Base-by-base conservation (phyloP, 2,329 filamentous ascomycete species). In the Cytospora piceae region DNA sequence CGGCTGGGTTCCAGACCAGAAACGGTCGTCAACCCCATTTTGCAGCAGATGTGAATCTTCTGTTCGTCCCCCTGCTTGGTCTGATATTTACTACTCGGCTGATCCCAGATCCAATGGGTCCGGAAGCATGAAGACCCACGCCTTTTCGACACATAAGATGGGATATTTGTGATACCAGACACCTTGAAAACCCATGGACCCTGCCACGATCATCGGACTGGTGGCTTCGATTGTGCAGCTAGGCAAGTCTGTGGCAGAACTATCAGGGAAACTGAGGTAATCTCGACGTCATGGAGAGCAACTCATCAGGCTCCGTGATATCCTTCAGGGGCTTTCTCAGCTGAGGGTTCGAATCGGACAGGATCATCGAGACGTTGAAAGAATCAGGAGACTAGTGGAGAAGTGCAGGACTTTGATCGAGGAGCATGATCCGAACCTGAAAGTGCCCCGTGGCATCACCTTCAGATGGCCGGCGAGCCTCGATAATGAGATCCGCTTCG, bases 351-450 rank as follows among this genome's bases (percentile, higher is more conserved):
- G 52, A 3, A 62, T 62, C 27, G 59, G 52, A 3, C 24, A 62
- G 12, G 37, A 56, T 1, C 15, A 62, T 22, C 52, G 52, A n/a
- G 59, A 62, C 11, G 59, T 62, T 11, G 59, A 46, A 27, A 62
- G 37, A 51, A 37, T 62, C 24, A 37, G 54, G 59, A 27, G 37
- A 17, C 52, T 62, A 51, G 34, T 62, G 27, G 59, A 55, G 4
- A 62, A 55, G 51, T 62, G 59, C 59, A 62, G 59, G 34, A 34
- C 17, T n/a, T n/a, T 62, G 34, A 37, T 62, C 52, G 59, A 62
- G 34, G 52, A 62, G 52, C 59, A 62, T 34, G 59, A 62, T 39
- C 59, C 59, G 17, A 62, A 32, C 29, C 22, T 62, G 34, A 62
- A 17, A 14, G 22, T 39, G 7, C 46, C 59, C 2, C 59, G 59